Conservation (phyloP, 2,329 filamentous ascomycete species). For the Aureobasidium sp. region DNA sequence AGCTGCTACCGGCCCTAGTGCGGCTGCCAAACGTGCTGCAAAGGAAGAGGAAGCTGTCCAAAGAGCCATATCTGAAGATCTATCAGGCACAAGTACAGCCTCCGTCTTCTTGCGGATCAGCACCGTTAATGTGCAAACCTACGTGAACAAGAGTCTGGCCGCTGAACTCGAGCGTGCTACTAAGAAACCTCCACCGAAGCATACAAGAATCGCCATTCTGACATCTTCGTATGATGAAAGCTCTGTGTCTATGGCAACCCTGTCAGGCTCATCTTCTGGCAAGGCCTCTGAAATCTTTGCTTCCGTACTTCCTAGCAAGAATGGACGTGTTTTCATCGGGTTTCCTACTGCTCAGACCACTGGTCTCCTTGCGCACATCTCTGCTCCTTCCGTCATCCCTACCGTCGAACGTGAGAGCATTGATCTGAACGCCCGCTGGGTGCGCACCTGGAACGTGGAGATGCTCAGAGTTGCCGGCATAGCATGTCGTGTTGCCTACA, state of each 20-base stretch:
- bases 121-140: constrained; percentile 73
- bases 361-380: constrained; percentile 86
- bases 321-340: constrained; percentile 90
- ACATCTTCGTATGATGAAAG: constrained; percentile 86
- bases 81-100: constrained; percentile 62
- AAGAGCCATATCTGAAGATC: constrained; percentile 59
- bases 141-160: constrained; percentile 63
- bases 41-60: constrained; percentile 58
- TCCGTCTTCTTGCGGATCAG: constrained; percentile 86
- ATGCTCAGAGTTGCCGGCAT: constrained; percentile 88
- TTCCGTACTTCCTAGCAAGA: constrained; percentile 81
- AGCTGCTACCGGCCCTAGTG: constrained; percentile 41
- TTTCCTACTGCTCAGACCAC: constrained; percentile 98
- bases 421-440: constrained; percentile 90
- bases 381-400: constrained; percentile 90
- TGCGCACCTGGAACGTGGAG: constrained; percentile 91
- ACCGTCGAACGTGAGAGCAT: constrained; percentile 96
- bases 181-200: constrained; percentile 90
- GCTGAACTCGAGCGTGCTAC: constrained; percentile 89
- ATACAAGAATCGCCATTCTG: constrained; percentile 76
- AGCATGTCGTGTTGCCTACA: constrained; percentile 79
- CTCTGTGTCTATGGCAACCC: constrained; percentile 52
- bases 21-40: constrained; percentile 48
- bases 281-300: constrained; percentile 74
- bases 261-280: constrained; percentile 43